Evolutionary conservation across 2,329 filamentous ascomycete species (phyloP).

Genomic region (Cordyceps fumosorosea): DNA sequence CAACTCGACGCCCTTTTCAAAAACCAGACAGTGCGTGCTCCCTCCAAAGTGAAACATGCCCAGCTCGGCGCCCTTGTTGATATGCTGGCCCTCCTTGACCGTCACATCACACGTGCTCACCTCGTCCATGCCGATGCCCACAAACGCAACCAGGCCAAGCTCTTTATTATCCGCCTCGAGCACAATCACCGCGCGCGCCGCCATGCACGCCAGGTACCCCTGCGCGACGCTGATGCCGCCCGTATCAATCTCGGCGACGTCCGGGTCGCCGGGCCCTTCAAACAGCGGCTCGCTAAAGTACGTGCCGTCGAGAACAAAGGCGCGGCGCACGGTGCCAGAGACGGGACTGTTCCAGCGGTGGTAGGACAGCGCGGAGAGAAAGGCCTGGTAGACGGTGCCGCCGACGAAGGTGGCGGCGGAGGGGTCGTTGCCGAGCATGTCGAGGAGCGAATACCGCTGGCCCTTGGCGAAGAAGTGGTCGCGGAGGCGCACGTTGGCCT

Average conservation of each 20-base stretch:
- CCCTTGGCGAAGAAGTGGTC: slow-evolving; percentile 64
- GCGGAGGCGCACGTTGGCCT: slow-evolving; percentile 42
- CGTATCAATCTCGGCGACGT: slow-evolving; percentile 29
- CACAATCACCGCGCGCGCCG: slow-evolving; percentile 63
- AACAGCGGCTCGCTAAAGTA: too few species aligned
- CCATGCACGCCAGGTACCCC: slow-evolving; percentile 59
- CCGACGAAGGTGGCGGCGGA: slow-evolving; percentile 49
- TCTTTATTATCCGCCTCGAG: slow-evolving; percentile 61
- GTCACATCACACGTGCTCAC: slow-evolving; percentile 68
- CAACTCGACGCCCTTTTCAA: slow-evolving; percentile 49
- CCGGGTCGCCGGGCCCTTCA: slow-evolving; percentile 26
- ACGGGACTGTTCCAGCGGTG: slow-evolving; percentile 70
- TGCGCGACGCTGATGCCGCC: slow-evolving; percentile 46
- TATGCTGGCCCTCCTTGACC: slow-evolving; percentile 57
- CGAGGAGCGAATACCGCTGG: slow-evolving; percentile 58
- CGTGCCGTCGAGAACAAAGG: slow-evolving; percentile 54
- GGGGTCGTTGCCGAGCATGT: slow-evolving; percentile 55
- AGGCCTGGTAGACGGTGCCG: slow-evolving; percentile 65
- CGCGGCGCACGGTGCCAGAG: slow-evolving; percentile 52
- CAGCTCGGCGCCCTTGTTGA: slow-evolving; percentile 64
- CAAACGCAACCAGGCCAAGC: slow-evolving; percentile 63
- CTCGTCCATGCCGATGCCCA: slow-evolving; percentile 71
- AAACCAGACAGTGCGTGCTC: slow-evolving; percentile 61
- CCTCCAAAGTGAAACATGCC: slow-evolving; percentile 80
- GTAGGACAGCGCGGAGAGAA: slow-evolving; percentile 60